Base-by-base conservation (phyloP, 2,329 filamentous ascomycete genomes). In the Curvularia eragrostidis region DNA sequence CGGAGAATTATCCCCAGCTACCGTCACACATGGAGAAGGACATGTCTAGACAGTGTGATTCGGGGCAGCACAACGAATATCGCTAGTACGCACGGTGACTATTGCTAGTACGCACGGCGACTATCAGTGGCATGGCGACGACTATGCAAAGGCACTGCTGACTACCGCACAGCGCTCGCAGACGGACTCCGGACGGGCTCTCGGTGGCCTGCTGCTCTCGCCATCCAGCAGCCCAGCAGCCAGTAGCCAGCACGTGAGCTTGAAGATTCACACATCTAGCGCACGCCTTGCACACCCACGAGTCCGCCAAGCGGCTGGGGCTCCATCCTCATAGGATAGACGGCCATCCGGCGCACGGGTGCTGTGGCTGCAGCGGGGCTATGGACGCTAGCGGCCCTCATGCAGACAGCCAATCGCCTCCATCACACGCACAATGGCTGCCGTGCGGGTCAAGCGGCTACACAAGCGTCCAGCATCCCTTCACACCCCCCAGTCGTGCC, bases 361-460 rank as follows among this genome's bases (percentile, higher is more conserved):
- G 53, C 58, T 46, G 58, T 56, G 62, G 62, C 57, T 60, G 63
- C 62, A 62, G 54, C 56, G 53, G 55, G 63, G 61, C 66, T 62
- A 54, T 61, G 51, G 36, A 46, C 49, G 58, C 44, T 54, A 44
- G 52, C 50, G 58, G 61, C 55, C 47, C 46, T 56, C 66, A 56
- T 64, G 70, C 70, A 55, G 43, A 34, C 52, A 38, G 39, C 67
- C 67, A 70, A 70, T 69, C 56, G 15, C 30, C 47, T 44, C 30
- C 18, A 13, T 47, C 1, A 19, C 34, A 34, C 54, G 23, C 54
- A 10, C 51, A 41, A 52, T 52, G 23, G 56, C 39, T 50, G 47
- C 51, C 46, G 32, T 32, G 59, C 61, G 64, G 59, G 58, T 49
- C 66, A 67, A 67, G 68, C 68, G 68, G 64, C 65, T 69, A 66